phyloP scores from a whole-genome alignment of 2,329 filamentous ascomycete species.

The Fusarium azukiicola region DNA sequence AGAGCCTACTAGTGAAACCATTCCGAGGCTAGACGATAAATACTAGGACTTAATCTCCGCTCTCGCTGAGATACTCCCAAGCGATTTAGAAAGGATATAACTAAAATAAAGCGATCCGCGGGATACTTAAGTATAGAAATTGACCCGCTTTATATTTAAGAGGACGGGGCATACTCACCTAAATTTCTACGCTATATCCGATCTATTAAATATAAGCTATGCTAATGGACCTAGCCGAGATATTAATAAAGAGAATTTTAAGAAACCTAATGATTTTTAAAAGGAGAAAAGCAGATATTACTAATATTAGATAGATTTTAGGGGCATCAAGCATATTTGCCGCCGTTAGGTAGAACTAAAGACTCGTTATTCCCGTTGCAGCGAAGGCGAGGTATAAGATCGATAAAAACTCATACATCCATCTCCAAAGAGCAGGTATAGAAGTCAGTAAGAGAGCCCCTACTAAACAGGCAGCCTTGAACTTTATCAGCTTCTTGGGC shows the following conservation, averaged over 20 bases:
- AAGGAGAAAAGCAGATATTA: not conserved
- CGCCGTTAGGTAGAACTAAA: conserved; percentile 13
- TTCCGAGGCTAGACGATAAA: conserved; percentile 5
- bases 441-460: not conserved
- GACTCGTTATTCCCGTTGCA: not conserved
- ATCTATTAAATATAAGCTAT: conserved; percentile 6
- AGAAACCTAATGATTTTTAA: conserved; percentile 1
- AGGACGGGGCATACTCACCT: conserved; percentile 19
- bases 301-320: conserved; percentile 12
- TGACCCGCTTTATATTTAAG: conserved; percentile 10
- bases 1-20: conserved; percentile 18
- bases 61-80: conserved; percentile 22
- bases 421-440: conserved; percentile 15
- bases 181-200: conserved; percentile 53
- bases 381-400: conserved; percentile 7
- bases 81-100: conserved; percentile 21
- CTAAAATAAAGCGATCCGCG: conserved; percentile 18
- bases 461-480: conserved; percentile 11
- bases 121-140: conserved; percentile 23
- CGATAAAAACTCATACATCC: conserved; percentile 21
- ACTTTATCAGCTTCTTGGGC: not conserved
- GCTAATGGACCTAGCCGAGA: not conserved
- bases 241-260: conserved; percentile 9
- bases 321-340: not conserved
- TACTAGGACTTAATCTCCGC: conserved; percentile 13